A percentile compares a stretch with the other conserved stretches of the same genome.
Conservation (phyloP, 495 filamentous ascomycete genomes). For the Astrocystis sublimbata region DNA sequence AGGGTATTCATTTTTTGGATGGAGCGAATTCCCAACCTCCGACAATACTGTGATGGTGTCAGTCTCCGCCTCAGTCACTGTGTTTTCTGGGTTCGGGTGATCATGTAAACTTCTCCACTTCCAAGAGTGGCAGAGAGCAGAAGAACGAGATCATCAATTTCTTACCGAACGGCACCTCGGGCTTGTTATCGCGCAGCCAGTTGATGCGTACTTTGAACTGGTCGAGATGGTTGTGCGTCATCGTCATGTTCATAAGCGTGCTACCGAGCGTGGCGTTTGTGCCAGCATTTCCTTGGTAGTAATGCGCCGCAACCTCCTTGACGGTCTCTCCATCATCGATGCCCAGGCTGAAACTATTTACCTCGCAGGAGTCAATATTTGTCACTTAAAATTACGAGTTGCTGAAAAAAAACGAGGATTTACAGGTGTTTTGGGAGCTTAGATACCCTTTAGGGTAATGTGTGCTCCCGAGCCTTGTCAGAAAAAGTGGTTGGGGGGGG, state of each 20-base stretch:
- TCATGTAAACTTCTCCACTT: too few species aligned
- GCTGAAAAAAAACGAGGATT: too few species aligned
- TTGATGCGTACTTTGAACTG: slow-evolving; percentile 24
- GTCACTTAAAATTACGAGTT: too few species aligned
- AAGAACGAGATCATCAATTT: neutral
- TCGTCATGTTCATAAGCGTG: slow-evolving; percentile 27
- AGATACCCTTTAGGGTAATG: too few species aligned
- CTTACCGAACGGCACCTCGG: slow-evolving; percentile 25
- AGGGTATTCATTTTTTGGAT: slow-evolving; percentile 24
- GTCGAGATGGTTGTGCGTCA: slow-evolving; percentile 26
- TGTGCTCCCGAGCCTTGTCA: too few species aligned
- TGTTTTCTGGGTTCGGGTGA: neutral
- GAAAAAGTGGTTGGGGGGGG: too few species aligned
- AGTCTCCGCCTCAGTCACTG: too few species aligned
- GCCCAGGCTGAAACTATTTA: slow-evolving; percentile 30
- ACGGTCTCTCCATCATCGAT: slow-evolving; percentile 27
- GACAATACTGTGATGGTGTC: slow-evolving; percentile 21
- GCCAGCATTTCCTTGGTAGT: slow-evolving; percentile 30
- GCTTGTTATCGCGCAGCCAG: slow-evolving; percentile 26
- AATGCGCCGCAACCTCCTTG: slow-evolving; percentile 33
- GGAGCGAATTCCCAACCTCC: slow-evolving; percentile 34
- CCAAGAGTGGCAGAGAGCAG: neutral
- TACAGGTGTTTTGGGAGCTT: too few species aligned
- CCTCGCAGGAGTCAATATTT: too few species aligned
- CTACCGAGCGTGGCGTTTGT: slow-evolving; percentile 22